Base-by-base conservation (phyloP, 2,329 filamentous ascomycete species). In the Endocalyx cinctus region DNA sequence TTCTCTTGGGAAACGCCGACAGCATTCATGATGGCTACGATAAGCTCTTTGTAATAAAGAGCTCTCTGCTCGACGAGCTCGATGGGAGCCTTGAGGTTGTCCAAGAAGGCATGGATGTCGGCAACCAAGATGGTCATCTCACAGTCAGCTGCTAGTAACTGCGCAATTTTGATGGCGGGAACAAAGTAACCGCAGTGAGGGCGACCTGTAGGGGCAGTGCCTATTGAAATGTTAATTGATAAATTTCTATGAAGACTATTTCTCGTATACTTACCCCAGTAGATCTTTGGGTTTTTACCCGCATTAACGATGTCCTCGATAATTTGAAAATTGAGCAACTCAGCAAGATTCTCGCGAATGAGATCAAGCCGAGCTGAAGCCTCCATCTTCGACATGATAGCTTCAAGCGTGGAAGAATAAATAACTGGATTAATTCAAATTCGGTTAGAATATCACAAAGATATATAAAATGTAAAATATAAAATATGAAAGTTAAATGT, bases 181-280 rank as follows among this genome's bases (percentile, higher is more conserved):
- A 92, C 84, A 42, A 94, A 86, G 72, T 95, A 95, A 48, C 87
- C 89, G 57, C 79, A 85, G 61, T 96, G 89, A 34, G 88, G 88
- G 39, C 82, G 74, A n/a, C 87, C 87, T 0, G 87, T 94, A 12
- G 26, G 23, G 37, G 43, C 27, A 41, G 34, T 35, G 12, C 12
- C 17, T 5, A 17, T n/a, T 15, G 20, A 25, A 7, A 5, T 12
- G 15, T 13, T n/a, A 12, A 10, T 10, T 5, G 27, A 10, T 1
- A 17, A 5, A n/a, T 27, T 31, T 16, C 19, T 14, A 5, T 15
- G 23, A 14, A 17, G 18, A 14, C n/a, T 23, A 2, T 40, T 40
- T 27, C 40, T 45, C 26, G 87, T 87, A 13, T 86, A 85, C 25
- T 84, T 90, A 26, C 78, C 85, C 87, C 86, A 94, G 77, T 94